These are phyloP conservation scores for Phytopythium delawarense DNA, from an alignment of 352 stramenopile species.

Conservation along the genomic window DNA sequence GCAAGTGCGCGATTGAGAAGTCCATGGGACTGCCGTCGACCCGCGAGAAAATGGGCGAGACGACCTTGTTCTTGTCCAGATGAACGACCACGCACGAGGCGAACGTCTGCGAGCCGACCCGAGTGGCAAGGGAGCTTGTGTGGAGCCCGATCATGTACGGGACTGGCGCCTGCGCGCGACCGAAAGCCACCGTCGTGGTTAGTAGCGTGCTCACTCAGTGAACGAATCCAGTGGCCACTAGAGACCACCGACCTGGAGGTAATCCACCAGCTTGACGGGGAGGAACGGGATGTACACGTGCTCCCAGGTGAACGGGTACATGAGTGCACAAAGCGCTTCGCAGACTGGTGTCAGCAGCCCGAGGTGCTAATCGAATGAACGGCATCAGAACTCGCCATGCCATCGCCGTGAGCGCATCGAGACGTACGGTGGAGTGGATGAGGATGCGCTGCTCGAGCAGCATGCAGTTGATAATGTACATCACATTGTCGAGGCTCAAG, in stretches of 20 bases:
- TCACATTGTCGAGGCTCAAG: conserved; percentile 72
- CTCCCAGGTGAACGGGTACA: conserved; percentile 84
- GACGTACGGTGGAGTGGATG: conserved; percentile 71
- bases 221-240: not conserved
- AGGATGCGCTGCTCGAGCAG: conserved; percentile 81
- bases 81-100: conserved; percentile 79
- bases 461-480: conserved; percentile 79
- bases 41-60: conserved; percentile 58
- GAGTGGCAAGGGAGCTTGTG: conserved; percentile 74
- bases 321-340: conserved; percentile 69
- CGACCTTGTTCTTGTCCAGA: conserved; percentile 81
- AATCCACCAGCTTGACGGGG: conserved; percentile 78
- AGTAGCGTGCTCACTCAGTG: not conserved
- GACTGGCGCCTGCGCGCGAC: conserved; percentile 52
- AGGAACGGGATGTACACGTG: conserved; percentile 88
- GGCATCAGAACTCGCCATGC: not conserved
- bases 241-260: conserved; percentile 49
- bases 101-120: conserved; percentile 68
- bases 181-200: not conserved
- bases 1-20: conserved; percentile 45
- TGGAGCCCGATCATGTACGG: conserved; percentile 86
- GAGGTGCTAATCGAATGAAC: conserved; percentile 29
- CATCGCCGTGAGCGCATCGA: not conserved
- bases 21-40: conserved; percentile 49
- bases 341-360: conserved; percentile 71